Percentiles rank a stretch among this genome's conserved stretches.
phyloP scores from a whole-genome alignment of 306 rosid species.

The Canavalia ensiformis region DNA sequence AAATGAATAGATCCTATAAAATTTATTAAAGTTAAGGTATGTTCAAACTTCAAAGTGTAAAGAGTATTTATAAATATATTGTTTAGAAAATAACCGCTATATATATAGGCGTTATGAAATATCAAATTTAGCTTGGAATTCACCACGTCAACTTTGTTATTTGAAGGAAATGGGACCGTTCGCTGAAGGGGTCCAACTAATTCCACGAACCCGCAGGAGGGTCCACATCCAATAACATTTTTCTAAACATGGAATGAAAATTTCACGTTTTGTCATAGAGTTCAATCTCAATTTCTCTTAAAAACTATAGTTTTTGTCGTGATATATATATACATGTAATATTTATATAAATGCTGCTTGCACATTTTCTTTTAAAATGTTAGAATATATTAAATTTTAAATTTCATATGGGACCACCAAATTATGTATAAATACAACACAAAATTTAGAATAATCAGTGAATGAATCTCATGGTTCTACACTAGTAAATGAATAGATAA shows the following conservation, averaged over 20 bases:
- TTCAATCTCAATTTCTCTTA: not conserved
- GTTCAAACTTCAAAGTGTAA: no score
- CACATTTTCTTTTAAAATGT: not conserved
- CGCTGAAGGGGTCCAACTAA: not conserved
- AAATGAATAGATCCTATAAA: no score
- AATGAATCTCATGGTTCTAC: constrained; percentile 10
- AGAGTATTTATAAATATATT: no score
- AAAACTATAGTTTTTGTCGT: not conserved
- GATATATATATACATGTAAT: not conserved
- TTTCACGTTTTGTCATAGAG: not conserved
- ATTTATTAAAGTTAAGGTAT: no score
- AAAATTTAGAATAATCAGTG: constrained; percentile 6
- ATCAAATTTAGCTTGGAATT: no score
- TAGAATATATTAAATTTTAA: not conserved
- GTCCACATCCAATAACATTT: not conserved
- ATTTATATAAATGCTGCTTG: not conserved
- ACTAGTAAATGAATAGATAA: not conserved
- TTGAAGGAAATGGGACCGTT: not conserved
- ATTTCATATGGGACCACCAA: not conserved
- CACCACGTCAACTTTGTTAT: not conserved
- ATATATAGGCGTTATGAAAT: no score
- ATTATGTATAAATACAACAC: not conserved
- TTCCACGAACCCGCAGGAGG: not conserved
- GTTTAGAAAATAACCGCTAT: no score
- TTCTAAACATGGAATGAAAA: not conserved